Conservation (phyloP, 805 yeast genomes). For the Candida quercuum region DNA sequence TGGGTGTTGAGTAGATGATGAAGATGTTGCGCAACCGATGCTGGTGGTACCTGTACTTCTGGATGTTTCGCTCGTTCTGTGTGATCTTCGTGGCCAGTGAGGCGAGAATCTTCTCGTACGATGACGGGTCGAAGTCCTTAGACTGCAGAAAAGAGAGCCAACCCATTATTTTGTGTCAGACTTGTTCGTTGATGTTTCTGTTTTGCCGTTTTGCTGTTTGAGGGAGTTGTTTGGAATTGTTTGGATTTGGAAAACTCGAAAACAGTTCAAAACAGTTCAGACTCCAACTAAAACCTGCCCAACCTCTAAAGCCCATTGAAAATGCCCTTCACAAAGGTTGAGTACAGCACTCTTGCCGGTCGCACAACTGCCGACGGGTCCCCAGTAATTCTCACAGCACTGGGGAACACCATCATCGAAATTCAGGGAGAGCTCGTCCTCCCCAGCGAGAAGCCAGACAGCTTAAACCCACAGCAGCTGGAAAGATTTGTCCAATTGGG, state of each 20-base stretch:
- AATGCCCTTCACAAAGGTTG: constrained; percentile 13
- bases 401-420: constrained; percentile 58
- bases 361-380: constrained; percentile 1
- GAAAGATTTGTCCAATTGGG: constrained; percentile 30
- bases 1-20: neutral
- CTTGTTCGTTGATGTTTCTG: neutral
- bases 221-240: too few relatives aligned
- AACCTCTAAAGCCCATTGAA: too few relatives aligned
- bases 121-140: constrained; percentile 31
- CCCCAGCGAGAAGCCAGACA: constrained; percentile 31
- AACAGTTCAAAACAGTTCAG: neutral
- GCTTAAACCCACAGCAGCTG: constrained; percentile 29
- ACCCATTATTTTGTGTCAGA: constrained; percentile 2
- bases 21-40: neutral
- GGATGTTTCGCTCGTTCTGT: constrained; percentile 18
- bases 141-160: constrained; percentile 12
- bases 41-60: constrained; percentile 5
- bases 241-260: neutral
- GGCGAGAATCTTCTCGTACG: constrained; percentile 35
- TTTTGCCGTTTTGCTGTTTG: neutral
- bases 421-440: constrained; percentile 69
- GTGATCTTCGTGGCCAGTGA: constrained; percentile 29
- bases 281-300: neutral
- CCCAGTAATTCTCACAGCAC: constrained; percentile 38
- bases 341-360: constrained; percentile 6